Conservation (phyloP, 495 filamentous ascomycete genomes). For the Glutinoglossum americanum region DNA sequence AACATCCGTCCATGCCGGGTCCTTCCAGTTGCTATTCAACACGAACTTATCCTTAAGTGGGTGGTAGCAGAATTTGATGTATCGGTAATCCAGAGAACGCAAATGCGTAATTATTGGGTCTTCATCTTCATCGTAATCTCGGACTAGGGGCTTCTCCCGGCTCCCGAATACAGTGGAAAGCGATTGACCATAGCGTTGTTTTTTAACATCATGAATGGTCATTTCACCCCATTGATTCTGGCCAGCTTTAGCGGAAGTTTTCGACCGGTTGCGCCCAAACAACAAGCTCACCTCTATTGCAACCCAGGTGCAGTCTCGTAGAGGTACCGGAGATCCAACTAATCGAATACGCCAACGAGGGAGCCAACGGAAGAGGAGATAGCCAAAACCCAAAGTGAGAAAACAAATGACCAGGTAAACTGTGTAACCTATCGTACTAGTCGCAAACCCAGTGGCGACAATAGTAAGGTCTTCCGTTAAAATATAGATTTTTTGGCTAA, state of each 20-base stretch:
- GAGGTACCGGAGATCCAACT: constrained; percentile 39
- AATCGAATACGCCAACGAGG: constrained; percentile 67
- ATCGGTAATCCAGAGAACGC: constrained; percentile 69
- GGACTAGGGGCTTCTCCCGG: constrained; percentile 27
- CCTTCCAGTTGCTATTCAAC: constrained; percentile 76
- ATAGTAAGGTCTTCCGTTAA: constrained; percentile 81
- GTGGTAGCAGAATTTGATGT: constrained; percentile 83
- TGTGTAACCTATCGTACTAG: constrained; percentile 40
- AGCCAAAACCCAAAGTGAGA: constrained; percentile 52
- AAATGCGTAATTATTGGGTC: constrained; percentile 58
- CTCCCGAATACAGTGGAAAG: constrained; percentile 75
- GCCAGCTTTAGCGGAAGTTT: constrained; percentile 6
- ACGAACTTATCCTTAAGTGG: constrained; percentile 72
- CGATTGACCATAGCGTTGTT: constrained; percentile 49
- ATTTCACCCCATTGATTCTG: constrained; percentile 89
- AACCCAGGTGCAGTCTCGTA: constrained; percentile 69
- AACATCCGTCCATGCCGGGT: constrained; percentile 66
- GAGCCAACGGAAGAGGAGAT: constrained; percentile 73
- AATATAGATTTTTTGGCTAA: constrained; percentile 81
- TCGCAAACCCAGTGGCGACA: constrained; percentile 77
- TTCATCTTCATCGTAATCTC: constrained; percentile 52
- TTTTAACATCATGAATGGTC: constrained; percentile 40
- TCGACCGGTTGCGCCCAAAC: constrained; percentile 2
- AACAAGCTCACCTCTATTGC: constrained; percentile 45
- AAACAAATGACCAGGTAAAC: constrained; percentile 48